Base-by-base conservation (phyloP, 1,139 yeast species). In the Yamadazyma diospyri region DNA sequence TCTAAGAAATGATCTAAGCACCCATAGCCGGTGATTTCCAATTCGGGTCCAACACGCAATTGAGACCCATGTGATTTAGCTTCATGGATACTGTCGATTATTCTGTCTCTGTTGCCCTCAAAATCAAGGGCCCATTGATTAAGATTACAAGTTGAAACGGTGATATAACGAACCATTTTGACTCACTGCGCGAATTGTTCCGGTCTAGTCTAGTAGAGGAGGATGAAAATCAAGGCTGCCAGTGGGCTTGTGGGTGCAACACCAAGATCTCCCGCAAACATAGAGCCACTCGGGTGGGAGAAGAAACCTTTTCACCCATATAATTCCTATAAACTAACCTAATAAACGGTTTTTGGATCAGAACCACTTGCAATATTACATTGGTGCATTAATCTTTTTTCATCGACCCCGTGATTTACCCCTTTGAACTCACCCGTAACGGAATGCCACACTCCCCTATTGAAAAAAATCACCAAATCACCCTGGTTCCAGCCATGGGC, bases 101-200 rank as follows among this genome's bases (percentile, higher is more conserved):
- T 92, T 36, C 99, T 69, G 51, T 88, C 95, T 36, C 95, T 73
- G 58, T 94, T 94, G 5, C 98, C 99, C 57, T 92, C 97, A 59
- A 87, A 94, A 59, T 94, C 99, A 40, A 94, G 69, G 0, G 98
- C 96, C 99, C 99, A 94, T 73, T 94, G 99, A 61, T 94, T 94
- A 46, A 94, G 72, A 51, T 83, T 75, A 51, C 83, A 77, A 2
- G 82, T 76, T 9, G 83, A 76, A 28, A 77, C 53, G 1, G 82
- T 77, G 25, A 77, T 64, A 48, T 69, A 75, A 30, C 72, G 76
- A 4, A 78, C 78, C 80, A 75, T 75, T 18, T n/a, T n/a, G 11
- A 6, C 14, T 21, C 23, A 21, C n/a, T n/a, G n/a, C n/a, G n/a
- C n/a, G n/a, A n/a, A n/a, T n/a, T n/a, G n/a, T n/a, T n/a, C n/a